Percentiles rank a stretch among this genome's conserved stretches.
Conservation (phyloP, 2,329 filamentous ascomycete species). For the Tolypocladium album region DNA sequence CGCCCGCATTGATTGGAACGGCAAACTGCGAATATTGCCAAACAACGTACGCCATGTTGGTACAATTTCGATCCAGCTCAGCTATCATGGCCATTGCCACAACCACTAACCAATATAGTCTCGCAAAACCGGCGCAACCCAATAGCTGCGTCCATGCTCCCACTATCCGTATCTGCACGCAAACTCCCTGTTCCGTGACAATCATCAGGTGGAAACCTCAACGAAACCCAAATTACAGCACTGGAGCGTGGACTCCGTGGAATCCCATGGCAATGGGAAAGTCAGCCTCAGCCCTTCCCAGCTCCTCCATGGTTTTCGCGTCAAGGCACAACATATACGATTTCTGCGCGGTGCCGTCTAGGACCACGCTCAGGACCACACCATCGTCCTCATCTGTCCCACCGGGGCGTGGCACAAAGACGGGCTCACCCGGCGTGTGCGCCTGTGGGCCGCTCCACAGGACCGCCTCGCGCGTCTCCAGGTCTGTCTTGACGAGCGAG, state of each 20-base stretch:
- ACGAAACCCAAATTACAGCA: background rate
- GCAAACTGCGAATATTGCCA: background rate
- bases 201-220: background rate
- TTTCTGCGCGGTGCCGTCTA: conserved; percentile 45
- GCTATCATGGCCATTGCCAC: background rate
- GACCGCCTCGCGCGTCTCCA: conserved; percentile 35
- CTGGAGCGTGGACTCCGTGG: conserved; percentile 43
- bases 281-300: conserved; percentile 51
- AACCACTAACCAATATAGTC: background rate
- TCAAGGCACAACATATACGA: conserved; percentile 59
- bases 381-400: conserved; percentile 50
- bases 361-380: conserved; percentile 49
- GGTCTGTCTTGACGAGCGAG: conserved; percentile 54
- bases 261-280: conserved; percentile 54
- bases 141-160: background rate
- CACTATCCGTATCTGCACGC: background rate
- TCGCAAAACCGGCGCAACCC: background rate
- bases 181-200: background rate
- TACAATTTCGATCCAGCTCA: background rate
- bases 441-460: conserved; percentile 47
- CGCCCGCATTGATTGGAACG: background rate
- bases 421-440: conserved; percentile 58
- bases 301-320: conserved; percentile 50
- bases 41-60: background rate
- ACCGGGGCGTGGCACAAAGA: conserved; percentile 45